Conservation (phyloP, 768 basidiomycete species). For the Lactarius sp. region DNA sequence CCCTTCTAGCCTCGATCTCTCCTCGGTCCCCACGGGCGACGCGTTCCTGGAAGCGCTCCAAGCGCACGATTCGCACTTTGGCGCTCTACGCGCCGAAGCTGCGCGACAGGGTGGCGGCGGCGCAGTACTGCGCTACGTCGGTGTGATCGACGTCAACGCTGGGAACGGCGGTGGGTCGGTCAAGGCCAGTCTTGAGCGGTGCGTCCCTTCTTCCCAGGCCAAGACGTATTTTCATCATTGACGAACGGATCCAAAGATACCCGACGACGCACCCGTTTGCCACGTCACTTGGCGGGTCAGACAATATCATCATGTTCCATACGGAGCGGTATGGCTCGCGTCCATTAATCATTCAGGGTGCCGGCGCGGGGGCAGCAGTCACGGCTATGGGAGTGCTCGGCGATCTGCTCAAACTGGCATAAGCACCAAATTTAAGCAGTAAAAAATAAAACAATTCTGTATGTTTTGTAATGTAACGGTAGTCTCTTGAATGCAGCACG, state of each 20-base stretch:
- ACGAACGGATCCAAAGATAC: constrained; percentile 54
- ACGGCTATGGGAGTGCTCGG: constrained; percentile 97
- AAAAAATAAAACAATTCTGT: not conserved
- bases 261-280: constrained; percentile 88
- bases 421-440: not conserved
- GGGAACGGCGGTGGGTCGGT: constrained; percentile 49
- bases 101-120: constrained; percentile 47
- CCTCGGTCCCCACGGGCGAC: constrained; percentile 54
- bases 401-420: constrained; percentile 63
- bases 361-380: constrained; percentile 96
- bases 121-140: constrained; percentile 90
- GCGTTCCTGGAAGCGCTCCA: constrained; percentile 78
- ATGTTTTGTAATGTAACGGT: too few relatives aligned
- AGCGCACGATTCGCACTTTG: constrained; percentile 78
- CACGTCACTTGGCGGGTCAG: constrained; percentile 90
- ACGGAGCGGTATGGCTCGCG: constrained; percentile 85
- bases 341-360: constrained; percentile 91
- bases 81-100: constrained; percentile 71
- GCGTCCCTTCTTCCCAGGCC: constrained; percentile 30
- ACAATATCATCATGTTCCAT: constrained; percentile 98
- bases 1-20: constrained; percentile 63
- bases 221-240: not conserved
- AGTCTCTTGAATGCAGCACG: not conserved
- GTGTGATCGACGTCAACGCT: constrained; percentile 86
- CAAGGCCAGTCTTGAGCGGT: constrained; percentile 89